phyloP scores from a whole-genome alignment of 768 basidiomycete genomes.

The Lentinula lateritia region DNA sequence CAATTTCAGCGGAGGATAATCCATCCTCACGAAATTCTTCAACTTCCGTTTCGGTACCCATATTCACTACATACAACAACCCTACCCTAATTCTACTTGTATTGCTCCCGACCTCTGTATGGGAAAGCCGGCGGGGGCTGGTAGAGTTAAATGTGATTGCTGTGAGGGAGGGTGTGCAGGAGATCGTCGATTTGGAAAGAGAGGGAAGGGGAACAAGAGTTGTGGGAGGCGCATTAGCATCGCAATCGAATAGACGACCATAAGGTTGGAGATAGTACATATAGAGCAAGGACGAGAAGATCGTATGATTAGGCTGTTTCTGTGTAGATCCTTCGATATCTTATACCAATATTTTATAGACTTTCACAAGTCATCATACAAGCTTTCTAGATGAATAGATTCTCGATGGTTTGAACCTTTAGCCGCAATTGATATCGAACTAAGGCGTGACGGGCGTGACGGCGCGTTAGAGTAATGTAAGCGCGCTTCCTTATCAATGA shows the following conservation, averaged over 20 bases:
- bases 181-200: constrained; percentile 1
- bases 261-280: no score
- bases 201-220: constrained; percentile 1
- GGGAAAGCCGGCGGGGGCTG: constrained; percentile 5
- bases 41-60: neutral
- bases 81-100: neutral
- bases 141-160: neutral
- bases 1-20: neutral
- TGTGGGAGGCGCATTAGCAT: neutral
- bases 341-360: neutral
- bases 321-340: neutral
- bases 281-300: no score
- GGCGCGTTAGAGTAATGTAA: no score
- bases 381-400: no score
- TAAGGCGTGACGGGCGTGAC: no score
- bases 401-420: no score
- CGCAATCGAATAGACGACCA: neutral
- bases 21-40: neutral
- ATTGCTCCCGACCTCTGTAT: neutral
- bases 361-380: neutral
- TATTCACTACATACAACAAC: neutral
- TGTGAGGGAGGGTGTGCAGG: neutral
- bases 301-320: no score
- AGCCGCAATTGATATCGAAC: no score
- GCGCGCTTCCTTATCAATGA: no score